Evolutionary conservation across 306 rosid genomes (phyloP).

Genomic region (Cicer cuneatum): DNA sequence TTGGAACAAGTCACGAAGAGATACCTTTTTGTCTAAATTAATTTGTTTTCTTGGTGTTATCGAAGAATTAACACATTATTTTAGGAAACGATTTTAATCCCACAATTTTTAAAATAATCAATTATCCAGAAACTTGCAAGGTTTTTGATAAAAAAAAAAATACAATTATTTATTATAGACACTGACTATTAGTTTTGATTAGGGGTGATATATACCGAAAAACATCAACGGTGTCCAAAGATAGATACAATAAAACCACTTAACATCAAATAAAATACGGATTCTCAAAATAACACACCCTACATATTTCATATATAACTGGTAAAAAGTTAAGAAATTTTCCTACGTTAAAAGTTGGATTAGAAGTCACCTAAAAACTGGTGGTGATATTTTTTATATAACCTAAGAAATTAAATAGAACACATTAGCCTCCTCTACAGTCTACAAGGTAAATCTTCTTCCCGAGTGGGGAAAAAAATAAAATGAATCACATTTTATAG

Average conservation of each 20-base stretch:
- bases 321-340: background rate
- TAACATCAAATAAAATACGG: background rate
- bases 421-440: background rate
- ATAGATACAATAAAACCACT: background rate
- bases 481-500: background rate
- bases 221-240: background rate
- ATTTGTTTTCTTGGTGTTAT: too few relatives aligned
- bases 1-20: too few relatives aligned
- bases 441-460: background rate
- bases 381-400: too few relatives aligned
- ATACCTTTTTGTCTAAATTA: too few relatives aligned
- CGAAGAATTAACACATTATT: too few relatives aligned
- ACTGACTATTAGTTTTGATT: background rate
- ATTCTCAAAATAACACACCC: constrained; percentile 9
- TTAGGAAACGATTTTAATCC: too few relatives aligned
- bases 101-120: too few relatives aligned
- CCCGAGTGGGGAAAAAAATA: background rate
- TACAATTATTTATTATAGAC: too few relatives aligned
- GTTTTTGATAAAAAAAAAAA: too few relatives aligned
- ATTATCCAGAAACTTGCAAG: too few relatives aligned
- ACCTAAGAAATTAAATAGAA: background rate
- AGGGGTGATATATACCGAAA: too few relatives aligned
- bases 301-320: background rate
- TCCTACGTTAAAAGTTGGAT: background rate
- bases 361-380: background rate